These are phyloP conservation scores for Cercospora brassicicola DNA, from an alignment of 2,329 filamentous ascomycete species.

Conservation along the genomic window DNA sequence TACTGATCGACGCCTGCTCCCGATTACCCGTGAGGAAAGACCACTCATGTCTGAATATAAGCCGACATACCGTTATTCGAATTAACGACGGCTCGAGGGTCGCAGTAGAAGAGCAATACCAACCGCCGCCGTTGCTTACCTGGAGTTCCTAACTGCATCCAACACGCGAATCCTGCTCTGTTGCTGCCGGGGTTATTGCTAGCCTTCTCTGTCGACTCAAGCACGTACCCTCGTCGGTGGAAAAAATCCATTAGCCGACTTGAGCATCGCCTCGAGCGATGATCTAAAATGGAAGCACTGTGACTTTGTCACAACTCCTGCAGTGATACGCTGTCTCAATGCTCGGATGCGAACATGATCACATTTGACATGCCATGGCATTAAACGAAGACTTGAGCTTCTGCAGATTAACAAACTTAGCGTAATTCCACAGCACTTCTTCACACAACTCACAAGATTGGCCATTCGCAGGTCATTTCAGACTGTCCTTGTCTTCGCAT, in stretches of 20 bases:
- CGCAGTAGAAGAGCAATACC: not conserved
- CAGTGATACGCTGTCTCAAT: not conserved
- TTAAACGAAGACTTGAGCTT: not conserved
- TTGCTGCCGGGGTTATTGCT: not conserved
- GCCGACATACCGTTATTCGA: not conserved
- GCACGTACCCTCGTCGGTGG: not conserved
- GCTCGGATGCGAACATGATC: not conserved
- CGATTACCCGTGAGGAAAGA: not conserved
- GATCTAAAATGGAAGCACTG: not conserved
- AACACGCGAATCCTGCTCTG: not conserved
- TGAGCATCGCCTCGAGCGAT: not conserved
- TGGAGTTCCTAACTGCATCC: not conserved
- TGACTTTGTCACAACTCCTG: not conserved
- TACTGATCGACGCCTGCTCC: slow-evolving; percentile 19
- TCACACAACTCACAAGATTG: no score
- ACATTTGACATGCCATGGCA: not conserved
- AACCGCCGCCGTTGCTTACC: not conserved
- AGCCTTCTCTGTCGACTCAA: not conserved
- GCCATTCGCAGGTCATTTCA: not conserved
- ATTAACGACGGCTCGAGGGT: not conserved
- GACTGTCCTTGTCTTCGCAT: not conserved
- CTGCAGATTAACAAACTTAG: not conserved
- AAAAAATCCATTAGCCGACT: not conserved
- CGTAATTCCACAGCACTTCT: not conserved
- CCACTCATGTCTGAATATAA: not conserved